Conservation (phyloP, 1,139 yeast species). For the Taiozyma sp. region DNA sequence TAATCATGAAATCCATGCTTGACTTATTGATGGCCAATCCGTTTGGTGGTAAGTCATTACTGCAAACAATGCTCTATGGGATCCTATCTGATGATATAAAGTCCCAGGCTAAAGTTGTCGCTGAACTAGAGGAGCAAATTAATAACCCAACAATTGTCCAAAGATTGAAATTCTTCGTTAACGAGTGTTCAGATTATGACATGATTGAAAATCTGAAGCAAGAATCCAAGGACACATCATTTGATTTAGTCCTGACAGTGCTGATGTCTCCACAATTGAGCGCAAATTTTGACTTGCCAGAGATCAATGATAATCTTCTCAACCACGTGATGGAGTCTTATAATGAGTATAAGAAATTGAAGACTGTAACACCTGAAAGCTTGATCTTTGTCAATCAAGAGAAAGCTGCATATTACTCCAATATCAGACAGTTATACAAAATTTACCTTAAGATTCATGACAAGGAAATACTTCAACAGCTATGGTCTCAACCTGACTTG, state of each 20-base stretch:
- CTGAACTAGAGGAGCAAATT: conserved; percentile 38
- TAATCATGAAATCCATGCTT: conserved; percentile 69
- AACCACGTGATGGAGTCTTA: conserved; percentile 26
- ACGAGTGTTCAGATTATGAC: conserved; percentile 26
- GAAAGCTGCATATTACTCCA: conserved; percentile 17
- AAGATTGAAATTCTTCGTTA: conserved; percentile 25
- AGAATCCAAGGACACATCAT: conserved; percentile 29
- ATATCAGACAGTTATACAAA: conserved; percentile 55
- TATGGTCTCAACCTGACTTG: conserved; percentile 84
- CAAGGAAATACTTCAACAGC: conserved; percentile 62
- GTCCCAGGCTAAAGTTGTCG: conserved; percentile 53
- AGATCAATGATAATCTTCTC: conserved; percentile 11
- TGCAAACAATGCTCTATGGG: conserved; percentile 69
- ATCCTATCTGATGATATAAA: conserved; percentile 74
- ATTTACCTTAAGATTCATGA: conserved; percentile 66
- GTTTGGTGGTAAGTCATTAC: conserved; percentile 60
- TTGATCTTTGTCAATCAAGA: conserved; percentile 17
- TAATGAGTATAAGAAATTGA: conserved; percentile 19
- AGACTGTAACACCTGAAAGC: conserved; percentile 6
- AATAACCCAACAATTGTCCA: conserved; percentile 22
- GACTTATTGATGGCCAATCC: conserved; percentile 80
- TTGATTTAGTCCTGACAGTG: conserved; percentile 31
- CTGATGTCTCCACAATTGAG: conserved; percentile 22
- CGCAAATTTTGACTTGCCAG: background rate
- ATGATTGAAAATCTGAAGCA: conserved; percentile 29